phyloP scores from a whole-genome alignment of 2,329 filamentous ascomycete species.

The Arthroderma sp. region DNA sequence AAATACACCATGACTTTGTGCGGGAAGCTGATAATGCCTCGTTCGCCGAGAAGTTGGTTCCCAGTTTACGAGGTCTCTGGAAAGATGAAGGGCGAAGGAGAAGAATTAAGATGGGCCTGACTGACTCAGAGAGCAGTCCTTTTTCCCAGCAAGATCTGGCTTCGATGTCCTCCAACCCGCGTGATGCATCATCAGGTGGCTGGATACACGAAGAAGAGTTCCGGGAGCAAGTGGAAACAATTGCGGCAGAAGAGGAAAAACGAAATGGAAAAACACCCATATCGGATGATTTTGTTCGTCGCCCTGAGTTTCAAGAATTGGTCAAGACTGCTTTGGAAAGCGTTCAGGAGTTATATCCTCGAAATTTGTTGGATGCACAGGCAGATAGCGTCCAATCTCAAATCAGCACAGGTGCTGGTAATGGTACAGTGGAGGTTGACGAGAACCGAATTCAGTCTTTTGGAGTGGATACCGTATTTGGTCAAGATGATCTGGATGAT shows the following conservation, averaged over 20 bases:
- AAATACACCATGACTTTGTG: conserved; percentile 74
- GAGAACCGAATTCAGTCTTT: conserved; percentile 46
- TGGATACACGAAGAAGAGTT: conserved; percentile 94
- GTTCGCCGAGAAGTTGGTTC: conserved; percentile 66
- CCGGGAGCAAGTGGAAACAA: conserved; percentile 48
- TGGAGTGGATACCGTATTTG: conserved; percentile 29
- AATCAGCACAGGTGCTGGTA: neutral
- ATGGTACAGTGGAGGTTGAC: conserved; percentile 45
- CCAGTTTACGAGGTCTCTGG: conserved; percentile 92
- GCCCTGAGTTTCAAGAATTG: conserved; percentile 40
- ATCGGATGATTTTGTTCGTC: conserved; percentile 54
- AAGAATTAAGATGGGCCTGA: conserved; percentile 56
- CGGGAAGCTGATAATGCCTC: conserved; percentile 56
- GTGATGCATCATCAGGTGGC: conserved; percentile 57
- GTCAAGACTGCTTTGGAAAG: conserved; percentile 73
- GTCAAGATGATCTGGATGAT: conserved; percentile 21
- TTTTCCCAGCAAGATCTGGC: conserved; percentile 72
- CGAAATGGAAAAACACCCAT: conserved; percentile 31
- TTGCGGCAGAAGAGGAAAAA: conserved; percentile 53
- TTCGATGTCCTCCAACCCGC: conserved; percentile 75
- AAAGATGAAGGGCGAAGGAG: conserved; percentile 73
- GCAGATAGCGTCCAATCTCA: conserved; percentile 13
- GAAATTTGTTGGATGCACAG: conserved; percentile 50
- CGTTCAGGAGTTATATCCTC: conserved; percentile 73
- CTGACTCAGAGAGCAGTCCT: conserved; percentile 55